Conservation (phyloP, 78 protist genomes). For the Ministeria vibrans region DNA sequence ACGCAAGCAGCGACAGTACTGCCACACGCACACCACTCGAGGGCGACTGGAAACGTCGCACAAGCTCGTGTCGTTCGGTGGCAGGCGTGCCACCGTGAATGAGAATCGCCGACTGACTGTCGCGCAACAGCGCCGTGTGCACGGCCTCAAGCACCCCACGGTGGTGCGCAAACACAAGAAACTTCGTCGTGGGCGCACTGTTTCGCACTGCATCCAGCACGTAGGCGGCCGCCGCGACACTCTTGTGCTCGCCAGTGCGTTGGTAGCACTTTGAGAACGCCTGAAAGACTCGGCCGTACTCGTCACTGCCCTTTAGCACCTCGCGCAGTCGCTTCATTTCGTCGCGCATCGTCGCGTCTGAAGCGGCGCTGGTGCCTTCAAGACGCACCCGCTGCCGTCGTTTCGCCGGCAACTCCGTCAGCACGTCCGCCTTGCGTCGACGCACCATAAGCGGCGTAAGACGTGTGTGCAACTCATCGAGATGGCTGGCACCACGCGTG, state of each 20-base stretch:
- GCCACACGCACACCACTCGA: conserved; percentile 15
- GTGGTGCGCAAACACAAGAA: conserved; percentile 9
- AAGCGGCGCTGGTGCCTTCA: neutral
- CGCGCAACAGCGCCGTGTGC: neutral
- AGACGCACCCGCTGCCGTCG: conserved; percentile 18
- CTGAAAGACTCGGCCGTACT: neutral
- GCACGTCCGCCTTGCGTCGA: conserved; percentile 64
- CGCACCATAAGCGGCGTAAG: conserved; percentile 69
- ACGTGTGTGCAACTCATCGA: conserved; percentile 61
- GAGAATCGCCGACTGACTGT: neutral
- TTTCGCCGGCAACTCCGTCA: conserved; percentile 72
- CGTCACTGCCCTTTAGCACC: neutral
- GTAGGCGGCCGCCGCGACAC: too few species aligned
- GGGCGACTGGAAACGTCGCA: neutral
- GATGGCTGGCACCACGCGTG: conserved; percentile 49
- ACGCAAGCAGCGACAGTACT: conserved; percentile 45
- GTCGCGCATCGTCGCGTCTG: neutral
- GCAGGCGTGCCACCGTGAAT: neutral
- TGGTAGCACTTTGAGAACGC: neutral
- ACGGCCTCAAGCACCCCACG: neutral
- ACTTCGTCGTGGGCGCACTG: neutral
- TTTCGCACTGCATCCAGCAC: neutral
- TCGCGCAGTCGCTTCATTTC: neutral
- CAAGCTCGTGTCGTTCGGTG: neutral
- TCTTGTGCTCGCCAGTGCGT: neutral